phyloP scores from a whole-genome alignment of 202 grass and related monocot genomes.

The Brachypodium distachyon region DNA sequence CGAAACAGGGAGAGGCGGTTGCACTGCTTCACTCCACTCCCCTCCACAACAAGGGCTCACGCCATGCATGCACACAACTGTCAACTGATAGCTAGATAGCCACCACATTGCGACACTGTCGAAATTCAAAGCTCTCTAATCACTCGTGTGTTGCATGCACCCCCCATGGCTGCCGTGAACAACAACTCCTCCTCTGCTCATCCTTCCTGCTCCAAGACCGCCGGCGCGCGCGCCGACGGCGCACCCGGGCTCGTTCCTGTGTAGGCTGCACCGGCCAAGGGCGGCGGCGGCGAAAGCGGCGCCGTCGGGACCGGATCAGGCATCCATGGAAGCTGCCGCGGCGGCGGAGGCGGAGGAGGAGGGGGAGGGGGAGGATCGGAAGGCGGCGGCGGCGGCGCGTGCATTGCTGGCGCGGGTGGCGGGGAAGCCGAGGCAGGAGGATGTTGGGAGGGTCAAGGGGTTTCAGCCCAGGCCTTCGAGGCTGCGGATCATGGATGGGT shows the following conservation, averaged over 20 bases:
- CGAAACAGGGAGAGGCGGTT: conserved; percentile 20
- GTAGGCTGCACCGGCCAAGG: conserved; percentile 36
- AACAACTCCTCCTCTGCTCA: no score
- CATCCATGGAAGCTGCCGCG: neutral
- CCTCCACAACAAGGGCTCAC: neutral
- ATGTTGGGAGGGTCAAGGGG: neutral
- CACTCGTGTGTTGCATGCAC: no score
- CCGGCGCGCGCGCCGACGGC: conserved; percentile 44
- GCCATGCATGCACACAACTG: neutral
- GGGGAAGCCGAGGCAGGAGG: neutral
- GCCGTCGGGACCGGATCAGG: neutral
- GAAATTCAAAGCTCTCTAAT: neutral
- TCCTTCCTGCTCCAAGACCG: neutral
- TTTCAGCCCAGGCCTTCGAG: conserved; percentile 28
- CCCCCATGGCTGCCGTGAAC: neutral
- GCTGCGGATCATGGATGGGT: conserved; percentile 12
- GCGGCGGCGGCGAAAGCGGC: neutral
- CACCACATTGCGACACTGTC: no score
- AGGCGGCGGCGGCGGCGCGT: neutral
- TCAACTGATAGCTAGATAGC: neutral
- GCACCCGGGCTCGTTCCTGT: conserved; percentile 53
- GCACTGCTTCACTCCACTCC: no score
- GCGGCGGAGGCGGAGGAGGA: neutral
- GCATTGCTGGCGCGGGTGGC: conserved; percentile 1
- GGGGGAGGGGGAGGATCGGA: no score